Evolutionary conservation across 192 early-diverging fungal species (phyloP).

Genomic region (Funneliformis geosporum): DNA sequence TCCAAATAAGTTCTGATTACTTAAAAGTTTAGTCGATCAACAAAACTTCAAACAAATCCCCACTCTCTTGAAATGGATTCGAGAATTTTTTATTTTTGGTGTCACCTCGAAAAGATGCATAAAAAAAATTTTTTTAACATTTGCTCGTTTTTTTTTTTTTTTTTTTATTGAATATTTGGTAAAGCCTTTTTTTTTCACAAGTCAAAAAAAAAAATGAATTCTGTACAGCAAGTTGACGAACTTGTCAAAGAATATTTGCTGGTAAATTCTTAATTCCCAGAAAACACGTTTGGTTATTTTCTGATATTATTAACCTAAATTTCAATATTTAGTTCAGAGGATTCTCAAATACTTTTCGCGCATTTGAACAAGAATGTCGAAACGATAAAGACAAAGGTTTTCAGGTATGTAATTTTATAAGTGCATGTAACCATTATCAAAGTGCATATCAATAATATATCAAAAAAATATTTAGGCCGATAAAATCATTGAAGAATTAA

Average conservation of each 20-base stretch:
- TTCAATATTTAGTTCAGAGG: constrained; percentile 57
- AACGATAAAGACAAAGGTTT: constrained; percentile 63
- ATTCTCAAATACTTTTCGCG: constrained; percentile 58
- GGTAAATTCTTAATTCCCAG: constrained; percentile 40
- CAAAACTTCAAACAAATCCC: no score
- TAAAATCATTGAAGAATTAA: constrained; percentile 65
- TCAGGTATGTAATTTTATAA: constrained; percentile 40
- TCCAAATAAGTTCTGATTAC: background rate
- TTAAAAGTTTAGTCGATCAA: no score
- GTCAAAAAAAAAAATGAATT: constrained; percentile 55
- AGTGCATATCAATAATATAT: constrained; percentile 11
- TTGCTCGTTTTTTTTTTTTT: no score
- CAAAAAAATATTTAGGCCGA: constrained; percentile 48
- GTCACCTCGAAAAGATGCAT: no score
- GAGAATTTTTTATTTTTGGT: no score
- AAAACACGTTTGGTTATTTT: background rate
- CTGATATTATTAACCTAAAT: background rate
- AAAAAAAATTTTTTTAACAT: no score
- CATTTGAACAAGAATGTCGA: constrained; percentile 56
- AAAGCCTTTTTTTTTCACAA: background rate
- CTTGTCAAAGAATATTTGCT: constrained; percentile 67
- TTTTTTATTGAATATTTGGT: no score
- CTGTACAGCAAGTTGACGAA: constrained; percentile 62
- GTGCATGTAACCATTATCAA: background rate
- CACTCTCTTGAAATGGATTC: no score